Evolutionary conservation across 164 flowering plant species (phyloP), one percentile per base, ranked within the genome.

Genomic region (Santalum album): DNA sequence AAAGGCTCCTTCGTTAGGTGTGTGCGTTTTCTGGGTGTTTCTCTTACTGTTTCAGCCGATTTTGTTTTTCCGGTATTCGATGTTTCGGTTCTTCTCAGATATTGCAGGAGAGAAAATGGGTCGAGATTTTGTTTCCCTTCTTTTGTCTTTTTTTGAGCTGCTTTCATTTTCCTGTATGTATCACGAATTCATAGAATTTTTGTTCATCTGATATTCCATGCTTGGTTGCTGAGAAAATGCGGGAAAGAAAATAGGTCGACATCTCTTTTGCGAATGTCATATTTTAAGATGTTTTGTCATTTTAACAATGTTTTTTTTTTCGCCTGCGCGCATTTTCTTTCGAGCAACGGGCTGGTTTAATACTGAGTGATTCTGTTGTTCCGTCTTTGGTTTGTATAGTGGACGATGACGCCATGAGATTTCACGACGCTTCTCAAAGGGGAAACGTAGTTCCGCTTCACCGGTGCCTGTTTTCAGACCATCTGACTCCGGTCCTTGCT

Each of bases 401-500:
- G 73, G 85, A 46, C 6, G 65, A 46, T 35, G 77, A 68, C 16
- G 70, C 45, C 17, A 34, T 23, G 40, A 75, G 69, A 64, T 90
- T 90, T 24, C 38, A 21, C 1, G 94, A 81, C 65, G 90, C 89
- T 19, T 65, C 96, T 0, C 70, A 64, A 66, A 59, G 58, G 0
- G 90, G 80, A 39, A 90, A 85, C 54, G n/a, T 90, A 10, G 61
- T 87, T 50, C 96, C 97, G 0, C 72, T 90, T 12, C 65, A 71
- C 60, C 61, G 61, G 15, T 70, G 81, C 67, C 80, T 90, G 38
- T 90, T 90, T 63, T 77, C 87, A 1, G 96, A 90, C 50, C 96
- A 87, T 38, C 74, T 90, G 44, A 87, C 96, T 16, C 96, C 97
- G 1, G 79, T 87, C 27, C 72, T 80, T 1, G 97, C 97, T 12